Evolutionary conservation across 345 rosid species (phyloP), one percentile per base, ranked within the genome.

Genomic region (Camelina laxa): DNA sequence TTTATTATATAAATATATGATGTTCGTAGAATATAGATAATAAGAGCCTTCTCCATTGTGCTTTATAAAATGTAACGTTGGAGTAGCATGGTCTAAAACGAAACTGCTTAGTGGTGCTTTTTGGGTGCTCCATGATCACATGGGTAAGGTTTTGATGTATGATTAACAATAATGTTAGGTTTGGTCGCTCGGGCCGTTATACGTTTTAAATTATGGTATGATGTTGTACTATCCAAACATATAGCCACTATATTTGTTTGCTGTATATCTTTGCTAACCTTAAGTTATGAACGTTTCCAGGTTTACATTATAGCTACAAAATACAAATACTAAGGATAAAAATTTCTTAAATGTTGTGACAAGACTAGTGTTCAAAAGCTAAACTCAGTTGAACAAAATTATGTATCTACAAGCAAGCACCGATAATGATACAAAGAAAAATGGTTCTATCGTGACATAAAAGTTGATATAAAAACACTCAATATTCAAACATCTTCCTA

Each of bases 341-440:
- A 10, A 3, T 1, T 55, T 6, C 1, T 11, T 9, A 15, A 67
- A 39, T 5, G 1, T 39, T 58, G 15, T 56, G 58, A 44, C 47
- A 31, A 44, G 33, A 70, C 42, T 58, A 70, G 57, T 44, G 56
- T 45, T 35, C 44, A 47, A 11, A 42, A 27, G 20, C 64, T 17
- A 30, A 69, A 45, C 14, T 13, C 10, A 44, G 9, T 42, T 9
- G 12, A 67, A 9, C n/a, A 4, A 35, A 35, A 35, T 35, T 8
- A 35, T 35, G 9, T 35, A 35, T 35, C 10, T 35, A 35, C 3
- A 9, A 35, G 10, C 38, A 35, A 8, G 38, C 10, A 35, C 38
- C 38, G n/a, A n/a, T n/a, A 35, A 35, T 35, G 2, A 7, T 35
- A 35, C 38, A 35, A 35, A 35, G 38, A 35, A 35, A 11, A 35